Evolutionary conservation across 352 stramenopile species (phyloP).

Genomic region (Phytopythium mirpurense): DNA sequence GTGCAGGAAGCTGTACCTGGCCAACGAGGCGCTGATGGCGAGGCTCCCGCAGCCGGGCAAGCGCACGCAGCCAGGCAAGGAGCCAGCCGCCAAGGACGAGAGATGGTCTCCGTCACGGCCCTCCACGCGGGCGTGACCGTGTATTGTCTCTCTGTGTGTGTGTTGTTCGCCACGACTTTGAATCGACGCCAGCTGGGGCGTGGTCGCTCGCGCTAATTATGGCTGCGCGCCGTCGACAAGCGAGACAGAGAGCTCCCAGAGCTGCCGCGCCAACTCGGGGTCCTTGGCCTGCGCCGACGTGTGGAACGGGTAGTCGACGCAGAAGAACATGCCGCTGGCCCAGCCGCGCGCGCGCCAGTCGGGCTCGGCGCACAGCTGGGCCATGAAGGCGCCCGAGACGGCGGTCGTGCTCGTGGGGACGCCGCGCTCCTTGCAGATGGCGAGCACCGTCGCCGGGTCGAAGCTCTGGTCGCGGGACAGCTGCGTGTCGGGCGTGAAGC

Average conservation of each 20-base stretch:
- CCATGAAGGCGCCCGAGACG: slow-evolving; percentile 23
- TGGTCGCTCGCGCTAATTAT: not conserved
- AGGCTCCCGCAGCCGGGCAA: slow-evolving; percentile 15
- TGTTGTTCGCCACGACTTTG: no score
- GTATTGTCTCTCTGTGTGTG: no score
- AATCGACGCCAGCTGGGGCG: no score
- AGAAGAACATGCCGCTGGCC: slow-evolving; percentile 18
- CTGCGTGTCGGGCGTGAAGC: slow-evolving; percentile 15
- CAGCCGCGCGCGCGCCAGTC: slow-evolving; percentile 8
- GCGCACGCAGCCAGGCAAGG: not conserved
- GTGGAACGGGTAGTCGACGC: slow-evolving; percentile 16
- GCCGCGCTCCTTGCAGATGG: slow-evolving; percentile 1
- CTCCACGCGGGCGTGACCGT: no score
- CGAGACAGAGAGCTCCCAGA: slow-evolving; percentile 26
- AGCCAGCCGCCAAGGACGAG: not conserved
- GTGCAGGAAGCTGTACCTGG: slow-evolving; percentile 57
- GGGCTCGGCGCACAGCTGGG: slow-evolving; percentile 12
- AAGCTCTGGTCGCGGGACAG: slow-evolving; percentile 4
- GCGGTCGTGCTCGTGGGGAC: slow-evolving; percentile 11
- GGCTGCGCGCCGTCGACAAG: not conserved
- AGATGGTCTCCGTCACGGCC: not conserved
- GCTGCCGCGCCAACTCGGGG: slow-evolving; percentile 9
- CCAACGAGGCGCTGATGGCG: slow-evolving; percentile 55
- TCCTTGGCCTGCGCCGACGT: slow-evolving; percentile 15
- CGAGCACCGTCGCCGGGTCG: not conserved